These are phyloP conservation scores for Hirschfeldia incana DNA, from an alignment of 345 rosid species.

Conservation along the genomic window DNA sequence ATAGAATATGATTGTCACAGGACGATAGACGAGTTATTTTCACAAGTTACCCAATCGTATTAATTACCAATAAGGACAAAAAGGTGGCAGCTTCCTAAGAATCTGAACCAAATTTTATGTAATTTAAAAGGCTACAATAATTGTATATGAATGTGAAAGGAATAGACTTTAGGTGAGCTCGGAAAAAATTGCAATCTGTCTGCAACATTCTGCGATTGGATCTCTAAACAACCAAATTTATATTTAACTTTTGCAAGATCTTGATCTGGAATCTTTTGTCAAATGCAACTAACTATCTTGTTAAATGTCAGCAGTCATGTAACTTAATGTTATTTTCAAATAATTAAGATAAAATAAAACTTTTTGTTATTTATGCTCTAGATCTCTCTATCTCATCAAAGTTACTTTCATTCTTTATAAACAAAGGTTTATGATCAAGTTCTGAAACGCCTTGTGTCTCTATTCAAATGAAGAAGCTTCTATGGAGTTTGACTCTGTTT, in stretches of 20 bases:
- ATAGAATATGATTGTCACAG: background rate
- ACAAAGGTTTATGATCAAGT: constrained; percentile 5
- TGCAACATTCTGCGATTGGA: constrained; percentile 37
- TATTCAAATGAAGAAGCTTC: constrained; percentile 27
- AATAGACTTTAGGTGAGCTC: constrained; percentile 27
- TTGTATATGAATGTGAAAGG: constrained; percentile 10
- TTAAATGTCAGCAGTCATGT: background rate
- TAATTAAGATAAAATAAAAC: background rate
- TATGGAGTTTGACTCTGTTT: constrained; percentile 42
- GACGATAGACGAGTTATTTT: background rate
- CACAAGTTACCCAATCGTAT: background rate
- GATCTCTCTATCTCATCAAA: background rate
- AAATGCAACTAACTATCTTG: constrained; percentile 25
- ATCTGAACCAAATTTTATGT: background rate
- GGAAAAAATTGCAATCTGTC: constrained; percentile 27
- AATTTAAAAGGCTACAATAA: background rate
- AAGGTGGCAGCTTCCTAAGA: constrained; percentile 24
- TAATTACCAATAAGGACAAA: constrained; percentile 9
- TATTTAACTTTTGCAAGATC: constrained; percentile 26
- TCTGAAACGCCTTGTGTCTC: constrained; percentile 11
- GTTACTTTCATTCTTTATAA: constrained; percentile 12
- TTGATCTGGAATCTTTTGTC: constrained; percentile 42
- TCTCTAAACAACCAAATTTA: constrained; percentile 12
- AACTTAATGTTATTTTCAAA: background rate
- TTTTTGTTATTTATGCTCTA: constrained; percentile 20